These are phyloP conservation scores for Cardamine occulta DNA, from an alignment of 345 rosid species.

Conservation along the genomic window DNA sequence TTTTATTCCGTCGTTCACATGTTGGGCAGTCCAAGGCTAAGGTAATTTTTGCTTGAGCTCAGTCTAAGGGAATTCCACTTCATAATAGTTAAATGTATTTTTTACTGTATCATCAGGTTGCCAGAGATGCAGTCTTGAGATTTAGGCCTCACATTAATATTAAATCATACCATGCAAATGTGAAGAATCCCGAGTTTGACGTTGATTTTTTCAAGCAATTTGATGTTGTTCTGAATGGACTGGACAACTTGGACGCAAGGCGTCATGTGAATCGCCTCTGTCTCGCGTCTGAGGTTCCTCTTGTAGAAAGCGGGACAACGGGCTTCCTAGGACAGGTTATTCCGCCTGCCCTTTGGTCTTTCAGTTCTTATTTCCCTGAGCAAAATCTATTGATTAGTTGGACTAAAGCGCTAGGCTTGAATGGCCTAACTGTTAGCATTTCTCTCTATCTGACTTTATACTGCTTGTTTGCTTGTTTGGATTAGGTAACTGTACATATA, in stretches of 20 bases:
- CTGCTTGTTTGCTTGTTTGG: constrained; percentile 25
- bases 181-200: constrained; percentile 76
- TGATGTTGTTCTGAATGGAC: constrained; percentile 91
- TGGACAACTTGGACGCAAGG: constrained; percentile 97
- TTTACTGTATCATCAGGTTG: constrained; percentile 64
- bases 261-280: constrained; percentile 99
- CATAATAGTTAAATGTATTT: constrained; percentile 1
- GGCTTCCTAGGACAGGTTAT: constrained; percentile 98
- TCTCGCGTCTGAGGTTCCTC: constrained; percentile 92
- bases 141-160: constrained; percentile 88
- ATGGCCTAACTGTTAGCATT: not conserved
- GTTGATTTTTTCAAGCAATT: constrained; percentile 95
- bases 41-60: constrained; percentile 46
- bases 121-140: constrained; percentile 93
- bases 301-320: constrained; percentile 98
- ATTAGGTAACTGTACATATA: constrained; percentile 86
- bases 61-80: constrained; percentile 1
- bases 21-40: constrained; percentile 99
- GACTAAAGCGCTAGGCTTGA: constrained; percentile 3
- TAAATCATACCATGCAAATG: constrained; percentile 88
- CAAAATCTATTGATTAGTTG: not conserved
- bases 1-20: constrained; percentile 88
- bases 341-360: not conserved
- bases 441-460: constrained; percentile 26
- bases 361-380: constrained; percentile 8